Evolutionary conservation across 192 early-diverging fungal genomes (phyloP).

Genomic region (Dissophora ornata): DNA sequence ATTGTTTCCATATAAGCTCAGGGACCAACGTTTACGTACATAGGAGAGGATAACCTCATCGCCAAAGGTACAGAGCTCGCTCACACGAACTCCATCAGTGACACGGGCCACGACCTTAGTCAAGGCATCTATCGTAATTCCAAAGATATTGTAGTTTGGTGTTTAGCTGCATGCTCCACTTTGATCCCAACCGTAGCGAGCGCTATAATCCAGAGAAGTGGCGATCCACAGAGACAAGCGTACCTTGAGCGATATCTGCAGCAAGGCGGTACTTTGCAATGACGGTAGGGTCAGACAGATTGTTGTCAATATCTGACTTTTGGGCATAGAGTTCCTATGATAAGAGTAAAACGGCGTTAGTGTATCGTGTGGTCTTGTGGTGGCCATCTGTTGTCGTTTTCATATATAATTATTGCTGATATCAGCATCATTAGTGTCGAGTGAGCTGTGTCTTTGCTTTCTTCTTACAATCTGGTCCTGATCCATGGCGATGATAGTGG

Average conservation of each 20-base stretch:
- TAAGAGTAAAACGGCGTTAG: too few relatives aligned
- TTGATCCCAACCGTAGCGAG: too few relatives aligned
- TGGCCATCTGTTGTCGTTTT: too few relatives aligned
- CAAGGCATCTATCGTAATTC: constrained; percentile 60
- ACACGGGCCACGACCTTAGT: constrained; percentile 63
- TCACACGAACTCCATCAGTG: constrained; percentile 69
- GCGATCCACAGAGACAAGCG: background rate
- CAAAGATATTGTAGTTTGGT: background rate
- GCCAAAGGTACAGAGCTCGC: constrained; percentile 74
- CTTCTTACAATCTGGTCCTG: constrained; percentile 50
- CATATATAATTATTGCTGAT: too few relatives aligned
- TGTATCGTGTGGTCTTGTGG: too few relatives aligned
- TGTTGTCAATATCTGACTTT: constrained; percentile 72
- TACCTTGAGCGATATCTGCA: constrained; percentile 83
- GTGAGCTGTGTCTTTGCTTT: too few relatives aligned
- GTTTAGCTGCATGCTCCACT: too few relatives aligned
- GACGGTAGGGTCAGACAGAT: constrained; percentile 69
- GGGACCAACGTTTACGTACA: constrained; percentile 27
- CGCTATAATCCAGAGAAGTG: too few relatives aligned
- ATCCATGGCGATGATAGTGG: constrained; percentile 26
- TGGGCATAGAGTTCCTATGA: constrained; percentile 56
- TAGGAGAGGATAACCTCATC: constrained; percentile 71
- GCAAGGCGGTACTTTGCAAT: constrained; percentile 81
- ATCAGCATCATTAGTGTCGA: too few relatives aligned
- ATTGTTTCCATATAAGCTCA: background rate